A percentile compares a stretch with the other conserved stretches of the same genome.
These are phyloP conservation scores for Nakazawaea sp. DNA, from an alignment of 805 yeast genomes.

Conservation along the genomic window DNA sequence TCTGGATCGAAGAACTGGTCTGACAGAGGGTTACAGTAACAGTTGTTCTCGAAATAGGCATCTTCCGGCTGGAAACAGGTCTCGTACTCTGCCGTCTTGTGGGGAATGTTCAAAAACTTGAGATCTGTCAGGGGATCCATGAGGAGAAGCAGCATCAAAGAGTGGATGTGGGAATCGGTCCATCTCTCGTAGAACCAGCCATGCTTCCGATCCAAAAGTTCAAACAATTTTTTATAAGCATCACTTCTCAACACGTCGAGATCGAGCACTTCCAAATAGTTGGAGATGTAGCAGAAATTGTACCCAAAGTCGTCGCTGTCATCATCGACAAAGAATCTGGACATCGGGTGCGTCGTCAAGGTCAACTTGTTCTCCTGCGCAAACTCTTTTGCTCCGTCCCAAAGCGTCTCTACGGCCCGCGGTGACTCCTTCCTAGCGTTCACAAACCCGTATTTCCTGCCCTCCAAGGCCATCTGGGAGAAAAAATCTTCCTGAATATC, in stretches of 20 bases:
- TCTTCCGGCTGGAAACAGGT: slow-evolving; percentile 16
- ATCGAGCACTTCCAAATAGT: slow-evolving; percentile 42
- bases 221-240: slow-evolving; percentile 37
- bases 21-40: slow-evolving; percentile 18
- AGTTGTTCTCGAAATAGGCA: slow-evolving; percentile 13
- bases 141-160: slow-evolving; percentile 32
- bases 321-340: slow-evolving; percentile 32
- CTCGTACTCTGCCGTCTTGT: slow-evolving; percentile 14
- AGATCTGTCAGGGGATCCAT: slow-evolving; percentile 39
- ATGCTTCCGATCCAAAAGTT: slow-evolving; percentile 36
- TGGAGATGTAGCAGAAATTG: slow-evolving; percentile 11
- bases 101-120: slow-evolving; percentile 42
- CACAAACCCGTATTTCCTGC: slow-evolving; percentile 39
- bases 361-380: slow-evolving; percentile 22
- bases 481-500: slow-evolving; percentile 52
- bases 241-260: slow-evolving; percentile 41
- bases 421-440: background rate
- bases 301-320: slow-evolving; percentile 22
- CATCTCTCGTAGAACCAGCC: slow-evolving; percentile 57
- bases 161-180: slow-evolving; percentile 47
- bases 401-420: slow-evolving; percentile 19
- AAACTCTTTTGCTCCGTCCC: slow-evolving; percentile 36
- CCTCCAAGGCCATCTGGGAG: slow-evolving; percentile 27
- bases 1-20: slow-evolving; percentile 11
- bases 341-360: slow-evolving; percentile 12